These are phyloP conservation scores for Biscogniauxia marginata DNA, from an alignment of 2,329 filamentous ascomycete species.

Conservation along the genomic window DNA sequence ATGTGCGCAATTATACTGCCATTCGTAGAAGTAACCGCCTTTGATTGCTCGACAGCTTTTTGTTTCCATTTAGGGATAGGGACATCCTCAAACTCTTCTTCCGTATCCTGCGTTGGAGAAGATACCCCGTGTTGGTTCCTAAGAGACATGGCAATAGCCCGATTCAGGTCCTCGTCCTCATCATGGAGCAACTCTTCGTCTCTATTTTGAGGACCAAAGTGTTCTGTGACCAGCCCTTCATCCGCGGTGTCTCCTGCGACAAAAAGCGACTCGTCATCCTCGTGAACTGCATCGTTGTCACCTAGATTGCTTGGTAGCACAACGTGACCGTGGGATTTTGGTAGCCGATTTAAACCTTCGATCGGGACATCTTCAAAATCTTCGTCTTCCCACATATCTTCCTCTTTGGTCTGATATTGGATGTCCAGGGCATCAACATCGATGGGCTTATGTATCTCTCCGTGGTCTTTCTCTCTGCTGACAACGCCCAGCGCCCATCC, in stretches of 20 bases:
- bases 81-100: constrained; percentile 51
- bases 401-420: constrained; percentile 54
- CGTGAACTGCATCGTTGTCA: constrained; percentile 31
- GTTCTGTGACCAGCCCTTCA: constrained; percentile 13
- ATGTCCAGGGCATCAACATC: constrained; percentile 74
- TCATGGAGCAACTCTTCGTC: constrained; percentile 39
- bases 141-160: constrained; percentile 83
- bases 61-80: constrained; percentile 56
- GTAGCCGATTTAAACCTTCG: constrained; percentile 81
- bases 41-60: constrained; percentile 49
- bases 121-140: constrained; percentile 54
- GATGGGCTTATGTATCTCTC: constrained; percentile 82
- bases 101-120: constrained; percentile 25
- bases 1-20: constrained; percentile 68
- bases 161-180: constrained; percentile 65
- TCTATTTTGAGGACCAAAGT: constrained; percentile 19
- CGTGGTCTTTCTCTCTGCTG: constrained; percentile 76
- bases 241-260: constrained; percentile 35
- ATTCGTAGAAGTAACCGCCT: constrained; percentile 49
- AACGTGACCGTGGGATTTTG: constrained; percentile 48
- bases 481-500: constrained; percentile 96
- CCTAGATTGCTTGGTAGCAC: constrained; percentile 24
- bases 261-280: constrained; percentile 58
- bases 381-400: constrained; percentile 61
- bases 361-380: constrained; percentile 93